Conservation (phyloP, 2,329 filamentous ascomycete genomes). For the Botrytis byssoidea region DNA sequence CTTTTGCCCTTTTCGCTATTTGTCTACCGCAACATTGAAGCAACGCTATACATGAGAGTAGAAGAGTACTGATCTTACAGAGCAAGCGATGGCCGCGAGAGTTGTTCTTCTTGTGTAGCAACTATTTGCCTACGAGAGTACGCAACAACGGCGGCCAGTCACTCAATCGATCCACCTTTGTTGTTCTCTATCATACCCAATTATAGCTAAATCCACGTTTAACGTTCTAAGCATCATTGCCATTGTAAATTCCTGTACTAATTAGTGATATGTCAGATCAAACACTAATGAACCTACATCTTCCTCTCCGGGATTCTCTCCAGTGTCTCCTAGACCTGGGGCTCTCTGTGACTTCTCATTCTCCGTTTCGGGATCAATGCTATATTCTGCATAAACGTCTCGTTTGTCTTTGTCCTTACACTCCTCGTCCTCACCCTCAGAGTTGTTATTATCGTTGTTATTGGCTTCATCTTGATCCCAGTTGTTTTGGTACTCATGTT, state of each 20-base stretch:
- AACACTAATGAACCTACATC: conserved; percentile 42
- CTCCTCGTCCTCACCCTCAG: conserved; percentile 38
- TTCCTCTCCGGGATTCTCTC: conserved; percentile 42
- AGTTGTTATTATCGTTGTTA: conserved; percentile 34
- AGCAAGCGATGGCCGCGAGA: not conserved
- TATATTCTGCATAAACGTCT: conserved; percentile 39
- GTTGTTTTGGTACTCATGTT: conserved; percentile 42
- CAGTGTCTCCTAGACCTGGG: conserved; percentile 37
- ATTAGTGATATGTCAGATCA: conserved; percentile 18
- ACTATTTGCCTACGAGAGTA: not conserved
- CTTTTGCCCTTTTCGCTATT: not conserved
- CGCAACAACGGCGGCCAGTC: not conserved
- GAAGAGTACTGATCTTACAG: not conserved
- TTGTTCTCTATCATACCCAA: conserved; percentile 58
- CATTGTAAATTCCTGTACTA: conserved; percentile 61
- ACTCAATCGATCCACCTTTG: conserved; percentile 58
- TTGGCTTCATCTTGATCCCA: conserved; percentile 41
- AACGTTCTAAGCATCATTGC: conserved; percentile 66
- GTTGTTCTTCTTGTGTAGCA: not conserved
- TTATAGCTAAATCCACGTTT: conserved; percentile 60
- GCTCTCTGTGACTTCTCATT: conserved; percentile 40
- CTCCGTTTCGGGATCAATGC: conserved; percentile 38
- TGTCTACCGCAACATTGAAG: not conserved
- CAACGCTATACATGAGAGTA: not conserved
- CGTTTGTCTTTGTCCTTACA: conserved; percentile 42